A percentile compares a stretch with the other conserved stretches of the same genome.
Evolutionary conservation across 495 filamentous ascomycete species (phyloP).

Genomic region (Cercophora scortea): DNA sequence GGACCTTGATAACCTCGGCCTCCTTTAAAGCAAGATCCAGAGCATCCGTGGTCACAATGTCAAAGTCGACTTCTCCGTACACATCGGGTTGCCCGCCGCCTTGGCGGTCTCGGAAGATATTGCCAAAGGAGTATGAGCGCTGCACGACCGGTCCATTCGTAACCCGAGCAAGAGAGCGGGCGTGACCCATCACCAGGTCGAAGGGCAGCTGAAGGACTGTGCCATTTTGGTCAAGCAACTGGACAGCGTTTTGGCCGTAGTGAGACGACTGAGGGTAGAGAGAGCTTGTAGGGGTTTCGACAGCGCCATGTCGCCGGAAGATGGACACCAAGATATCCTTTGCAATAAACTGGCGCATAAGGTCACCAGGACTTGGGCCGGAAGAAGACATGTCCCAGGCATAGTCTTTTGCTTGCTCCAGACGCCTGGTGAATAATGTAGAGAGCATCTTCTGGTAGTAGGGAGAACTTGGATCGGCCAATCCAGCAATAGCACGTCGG

Average conservation of each 20-base stretch:
- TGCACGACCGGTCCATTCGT: conserved; percentile 48
- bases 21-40: conserved; percentile 84
- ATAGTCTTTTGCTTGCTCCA: conserved; percentile 71
- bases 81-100: conserved; percentile 71
- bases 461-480: conserved; percentile 75
- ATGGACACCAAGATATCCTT: conserved; percentile 69
- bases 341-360: conserved; percentile 65
- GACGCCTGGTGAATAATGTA: conserved; percentile 64
- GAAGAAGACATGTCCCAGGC: conserved; percentile 72
- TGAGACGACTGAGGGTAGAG: conserved; percentile 76
- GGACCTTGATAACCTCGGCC: conserved; percentile 87
- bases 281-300: conserved; percentile 64
- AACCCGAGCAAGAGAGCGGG: conserved; percentile 71
- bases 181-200: conserved; percentile 85
- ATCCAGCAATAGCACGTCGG: conserved; percentile 65
- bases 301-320: conserved; percentile 87
- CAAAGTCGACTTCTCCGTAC: conserved; percentile 88
- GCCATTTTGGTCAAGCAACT: conserved; percentile 73
- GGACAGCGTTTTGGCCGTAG: conserved; percentile 60
- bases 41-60: conserved; percentile 75
- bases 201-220: conserved; percentile 85
- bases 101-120: conserved; percentile 71
- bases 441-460: conserved; percentile 86
- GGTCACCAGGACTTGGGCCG: conserved; percentile 44
- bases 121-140: conserved; percentile 83